Evolutionary conservation across 257 asterid species (phyloP), one percentile per base, ranked within the genome.

Genomic region (Plectranthus barbatus): DNA sequence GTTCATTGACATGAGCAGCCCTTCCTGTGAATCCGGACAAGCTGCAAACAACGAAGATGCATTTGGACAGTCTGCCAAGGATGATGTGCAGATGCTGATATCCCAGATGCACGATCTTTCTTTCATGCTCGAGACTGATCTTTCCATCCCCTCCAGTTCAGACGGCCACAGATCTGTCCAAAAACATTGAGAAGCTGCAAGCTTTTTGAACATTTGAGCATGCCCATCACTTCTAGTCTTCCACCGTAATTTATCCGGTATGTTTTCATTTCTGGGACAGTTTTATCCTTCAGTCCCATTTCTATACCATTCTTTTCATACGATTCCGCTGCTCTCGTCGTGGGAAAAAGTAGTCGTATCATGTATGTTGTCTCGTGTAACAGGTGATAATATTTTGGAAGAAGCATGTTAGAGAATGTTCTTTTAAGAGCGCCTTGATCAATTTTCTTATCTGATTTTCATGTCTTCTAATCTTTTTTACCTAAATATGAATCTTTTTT

Each of bases 31-130:
- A 49, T 31, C 69, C 26, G 68, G 37, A 41, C 63, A 57, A 74
- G 39, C 74, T 55, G 57, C 71, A 55, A 69, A 73, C 15, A 51
- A 4, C 6, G 66, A 13, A 57, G 63, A 54, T 45, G 56, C 60
- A 24, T 10, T 44, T 50, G 74, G 57, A 29, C 37, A 62, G 26
- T 71, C 84, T 14, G n/a, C 71, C 21, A 44, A 56, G 19, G 82
- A 77, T 41, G 72, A 77, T 10, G 78, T 72, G 34, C 71, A 58
- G 57, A 52, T 14, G 65, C 76, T 80, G 47, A 74, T 77, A 36
- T 80, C 83, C 23, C 80, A 80, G 68, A 71, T 74, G 78, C 80
- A 77, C 3, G 80, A 80, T 64, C 82, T 80, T 58, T 71, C 80
- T 44, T 68, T 74, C 71, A 77, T 74, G 82, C 76, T 77, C 20